These are phyloP conservation scores for Starmerella stellata DNA, from an alignment of 805 yeast genomes.

Conservation along the genomic window DNA sequence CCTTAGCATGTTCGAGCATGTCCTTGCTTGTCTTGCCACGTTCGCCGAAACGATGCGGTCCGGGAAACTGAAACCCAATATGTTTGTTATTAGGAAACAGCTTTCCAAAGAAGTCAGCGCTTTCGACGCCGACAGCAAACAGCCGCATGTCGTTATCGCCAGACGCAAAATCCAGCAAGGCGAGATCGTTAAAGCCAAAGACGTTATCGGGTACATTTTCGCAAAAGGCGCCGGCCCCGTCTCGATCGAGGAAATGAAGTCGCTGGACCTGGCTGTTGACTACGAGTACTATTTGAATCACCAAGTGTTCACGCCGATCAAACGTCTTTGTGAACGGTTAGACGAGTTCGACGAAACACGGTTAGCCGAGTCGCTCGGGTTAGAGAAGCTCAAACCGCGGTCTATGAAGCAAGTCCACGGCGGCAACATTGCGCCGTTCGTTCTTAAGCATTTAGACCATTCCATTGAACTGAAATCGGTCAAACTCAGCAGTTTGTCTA, in stretches of 20 bases:
- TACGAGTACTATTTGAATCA: constrained; percentile 63
- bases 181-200: constrained; percentile 71
- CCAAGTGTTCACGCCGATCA: constrained; percentile 80
- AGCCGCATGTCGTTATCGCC: constrained; percentile 83
- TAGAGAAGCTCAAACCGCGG: constrained; percentile 28
- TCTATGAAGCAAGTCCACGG: background rate
- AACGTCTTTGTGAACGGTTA: constrained; percentile 64
- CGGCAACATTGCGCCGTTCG: constrained; percentile 38
- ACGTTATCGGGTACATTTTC: constrained; percentile 73
- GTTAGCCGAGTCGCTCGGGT: constrained; percentile 58
- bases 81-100: constrained; percentile 66
- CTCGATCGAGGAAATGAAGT: constrained; percentile 51
- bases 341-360: constrained; percentile 73
- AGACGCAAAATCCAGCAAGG: constrained; percentile 63
- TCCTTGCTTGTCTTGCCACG: constrained; percentile 36
- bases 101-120: constrained; percentile 74
- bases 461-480: constrained; percentile 32
- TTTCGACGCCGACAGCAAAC: constrained; percentile 35
- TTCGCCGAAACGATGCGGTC: constrained; percentile 39
- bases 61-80: constrained; percentile 45
- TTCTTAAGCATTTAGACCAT: constrained; percentile 27
- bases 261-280: constrained; percentile 46
- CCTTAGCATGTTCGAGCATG: constrained; percentile 5
- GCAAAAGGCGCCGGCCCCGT: constrained; percentile 33
- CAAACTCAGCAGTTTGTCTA: constrained; percentile 39